phyloP scores from a whole-genome alignment of 75 land plant species.

The Cryptomeria japonica region DNA sequence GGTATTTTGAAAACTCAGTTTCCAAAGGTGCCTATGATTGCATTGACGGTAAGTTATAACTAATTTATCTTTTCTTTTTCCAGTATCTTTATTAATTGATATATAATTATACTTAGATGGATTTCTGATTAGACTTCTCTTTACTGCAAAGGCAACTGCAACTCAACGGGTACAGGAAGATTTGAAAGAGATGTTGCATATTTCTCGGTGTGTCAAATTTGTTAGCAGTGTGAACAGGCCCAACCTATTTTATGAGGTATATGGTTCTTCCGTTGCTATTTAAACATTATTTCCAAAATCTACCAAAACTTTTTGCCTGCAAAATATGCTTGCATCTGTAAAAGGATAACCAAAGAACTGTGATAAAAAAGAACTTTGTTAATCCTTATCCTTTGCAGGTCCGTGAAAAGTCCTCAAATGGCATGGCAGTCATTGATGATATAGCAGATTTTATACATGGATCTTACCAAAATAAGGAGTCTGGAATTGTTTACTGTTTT shows the following conservation, averaged over 20 bases:
- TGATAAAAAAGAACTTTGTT: conserved; percentile 16
- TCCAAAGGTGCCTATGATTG: conserved; percentile 89
- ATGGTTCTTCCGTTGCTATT: background rate
- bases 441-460: conserved; percentile 74
- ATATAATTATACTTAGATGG: background rate
- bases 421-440: conserved; percentile 68
- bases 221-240: conserved; percentile 94
- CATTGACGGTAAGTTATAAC: conserved; percentile 80
- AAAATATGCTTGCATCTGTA: background rate
- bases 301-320: background rate
- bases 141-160: conserved; percentile 83
- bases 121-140: background rate
- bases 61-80: background rate
- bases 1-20: conserved; percentile 97
- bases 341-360: background rate
- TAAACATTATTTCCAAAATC: background rate
- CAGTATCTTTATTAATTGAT: background rate
- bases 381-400: conserved; percentile 43
- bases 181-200: conserved; percentile 89
- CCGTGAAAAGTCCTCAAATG: conserved; percentile 71
- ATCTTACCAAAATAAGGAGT: conserved; percentile 77
- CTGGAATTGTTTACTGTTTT: conserved; percentile 97
- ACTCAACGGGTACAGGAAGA: conserved; percentile 91
- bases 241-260: conserved; percentile 97
- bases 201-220: conserved; percentile 83